Conservation (phyloP, 192 early-diverging fungal genomes). For the Gigaspora rosea region DNA sequence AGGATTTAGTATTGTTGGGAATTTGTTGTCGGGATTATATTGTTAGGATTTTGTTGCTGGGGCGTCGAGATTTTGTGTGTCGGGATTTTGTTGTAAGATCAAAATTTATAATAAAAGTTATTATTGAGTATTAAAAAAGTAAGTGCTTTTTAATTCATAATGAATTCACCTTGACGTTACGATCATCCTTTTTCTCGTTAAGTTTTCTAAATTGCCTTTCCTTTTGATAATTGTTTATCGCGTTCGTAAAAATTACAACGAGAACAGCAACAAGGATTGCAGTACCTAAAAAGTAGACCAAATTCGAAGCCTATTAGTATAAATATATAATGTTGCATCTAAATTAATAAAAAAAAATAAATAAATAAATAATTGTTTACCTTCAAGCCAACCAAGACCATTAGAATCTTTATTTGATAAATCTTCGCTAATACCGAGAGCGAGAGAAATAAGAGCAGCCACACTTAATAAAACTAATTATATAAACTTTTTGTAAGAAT, state of each 20-base stretch:
- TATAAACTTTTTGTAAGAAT: not conserved
- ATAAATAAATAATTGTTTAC: not conserved
- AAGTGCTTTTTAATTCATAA: no score
- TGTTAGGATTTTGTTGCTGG: no score
- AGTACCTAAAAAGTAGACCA: constrained; percentile 48
- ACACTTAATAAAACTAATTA: constrained; percentile 79
- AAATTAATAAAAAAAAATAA: not conserved
- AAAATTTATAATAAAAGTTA: no score
- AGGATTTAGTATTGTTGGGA: no score
- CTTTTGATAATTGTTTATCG: constrained; percentile 91
- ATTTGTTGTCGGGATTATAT: no score
- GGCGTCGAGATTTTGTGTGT: no score
- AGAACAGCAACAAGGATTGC: constrained; percentile 85
- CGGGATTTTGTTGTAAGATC: no score
- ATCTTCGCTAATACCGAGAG: constrained; percentile 86
- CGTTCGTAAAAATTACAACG: constrained; percentile 87
- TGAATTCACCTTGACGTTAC: constrained; percentile 60
- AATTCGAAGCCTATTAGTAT: not conserved
- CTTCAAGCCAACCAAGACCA: constrained; percentile 75
- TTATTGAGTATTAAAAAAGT: no score
- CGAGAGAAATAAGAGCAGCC: constrained; percentile 81
- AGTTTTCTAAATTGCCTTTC: constrained; percentile 87
- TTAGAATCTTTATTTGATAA: constrained; percentile 59
- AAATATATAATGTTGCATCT: constrained; percentile 33
- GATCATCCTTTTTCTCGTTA: constrained; percentile 85